These are phyloP conservation scores for Arthrobotrys conoides DNA, from an alignment of 2,329 filamentous ascomycete genomes.

Conservation along the genomic window DNA sequence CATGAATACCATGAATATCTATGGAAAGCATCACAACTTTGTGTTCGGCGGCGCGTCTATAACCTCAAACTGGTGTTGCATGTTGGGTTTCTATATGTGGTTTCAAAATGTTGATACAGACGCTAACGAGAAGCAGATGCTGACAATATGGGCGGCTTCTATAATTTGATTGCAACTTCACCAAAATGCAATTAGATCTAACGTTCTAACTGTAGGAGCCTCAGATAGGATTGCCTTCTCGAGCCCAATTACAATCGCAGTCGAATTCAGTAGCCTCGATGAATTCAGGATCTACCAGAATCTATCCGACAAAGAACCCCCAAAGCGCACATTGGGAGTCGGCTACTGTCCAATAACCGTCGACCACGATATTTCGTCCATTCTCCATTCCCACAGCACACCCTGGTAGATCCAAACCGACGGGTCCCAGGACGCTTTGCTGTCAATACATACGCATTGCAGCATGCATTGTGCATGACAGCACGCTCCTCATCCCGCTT, in stretches of 20 bases:
- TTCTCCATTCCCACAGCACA: slow-evolving; percentile 49
- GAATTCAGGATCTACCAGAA: slow-evolving; percentile 16
- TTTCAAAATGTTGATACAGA: background rate
- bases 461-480: slow-evolving; percentile 45
- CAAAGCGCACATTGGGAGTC: slow-evolving; percentile 44
- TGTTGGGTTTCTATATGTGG: background rate
- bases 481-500: slow-evolving; percentile 9
- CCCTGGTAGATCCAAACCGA: slow-evolving; percentile 43
- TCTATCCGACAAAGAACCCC: slow-evolving; percentile 20
- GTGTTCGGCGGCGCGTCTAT: background rate
- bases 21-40: background rate
- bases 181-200: background rate
- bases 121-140: background rate
- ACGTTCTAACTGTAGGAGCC: background rate
- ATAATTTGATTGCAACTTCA: background rate
- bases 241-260: background rate
- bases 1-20: background rate
- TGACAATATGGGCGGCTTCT: background rate
- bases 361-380: slow-evolving; percentile 58
- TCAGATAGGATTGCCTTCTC: background rate
- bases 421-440: slow-evolving; percentile 60
- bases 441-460: slow-evolving; percentile 62
- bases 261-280: background rate
- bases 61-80: slow-evolving; percentile 6
- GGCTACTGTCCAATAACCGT: slow-evolving; percentile 56